phyloP scores from a whole-genome alignment of 257 asterid species.

The Haberlea rhodopensis region DNA sequence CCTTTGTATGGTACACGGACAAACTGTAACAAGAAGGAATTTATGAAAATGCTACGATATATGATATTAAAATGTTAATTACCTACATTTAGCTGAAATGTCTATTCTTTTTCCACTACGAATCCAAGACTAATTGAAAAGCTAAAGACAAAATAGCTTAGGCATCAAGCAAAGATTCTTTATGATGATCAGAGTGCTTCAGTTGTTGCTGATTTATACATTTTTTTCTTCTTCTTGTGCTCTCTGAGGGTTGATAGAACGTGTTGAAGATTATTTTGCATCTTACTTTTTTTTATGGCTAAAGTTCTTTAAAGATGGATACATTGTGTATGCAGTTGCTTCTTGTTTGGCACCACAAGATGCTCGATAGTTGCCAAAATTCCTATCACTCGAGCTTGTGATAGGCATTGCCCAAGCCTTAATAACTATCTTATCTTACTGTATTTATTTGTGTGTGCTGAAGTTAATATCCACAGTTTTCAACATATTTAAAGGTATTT shows the following conservation, averaged over 20 bases:
- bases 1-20: not conserved
- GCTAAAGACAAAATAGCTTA: not conserved
- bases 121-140: not conserved
- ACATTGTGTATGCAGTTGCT: not conserved
- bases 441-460: not conserved
- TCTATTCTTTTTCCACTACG: not conserved
- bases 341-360: not conserved
- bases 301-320: not conserved
- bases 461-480: constrained; percentile 4
- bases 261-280: not conserved
- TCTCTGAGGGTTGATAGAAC: not conserved
- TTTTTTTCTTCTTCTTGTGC: not conserved
- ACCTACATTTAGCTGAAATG: not conserved
- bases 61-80: not conserved
- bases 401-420: not conserved
- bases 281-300: not conserved
- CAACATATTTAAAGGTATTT: not conserved
- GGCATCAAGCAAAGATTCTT: not conserved
- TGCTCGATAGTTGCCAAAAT: constrained; percentile 16
- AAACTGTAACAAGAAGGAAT: not conserved
- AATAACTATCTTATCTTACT: not conserved
- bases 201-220: not conserved
- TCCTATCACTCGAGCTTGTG: not conserved
- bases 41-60: not conserved
- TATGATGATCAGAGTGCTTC: not conserved